A percentile compares a stretch with the other conserved stretches of the same genome.
Conservation (phyloP, 108 stramenopile species). For the Conticribra guillardii region DNA sequence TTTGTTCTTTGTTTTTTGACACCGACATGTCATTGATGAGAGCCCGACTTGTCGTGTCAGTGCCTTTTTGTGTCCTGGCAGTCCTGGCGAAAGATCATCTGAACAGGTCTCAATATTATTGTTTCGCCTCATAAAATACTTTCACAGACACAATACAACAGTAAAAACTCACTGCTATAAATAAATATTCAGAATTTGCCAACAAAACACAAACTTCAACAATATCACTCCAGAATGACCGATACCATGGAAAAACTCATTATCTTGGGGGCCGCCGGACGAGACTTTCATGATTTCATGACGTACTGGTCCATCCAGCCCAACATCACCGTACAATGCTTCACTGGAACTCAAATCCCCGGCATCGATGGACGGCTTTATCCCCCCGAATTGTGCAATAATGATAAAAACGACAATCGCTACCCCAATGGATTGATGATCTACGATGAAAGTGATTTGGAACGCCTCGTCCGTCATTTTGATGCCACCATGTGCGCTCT, state of each 20-base stretch:
- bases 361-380: slow-evolving; percentile 48
- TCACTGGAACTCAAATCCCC: slow-evolving; percentile 51
- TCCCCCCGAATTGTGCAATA: slow-evolving; percentile 53
- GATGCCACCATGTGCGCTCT: slow-evolving; percentile 46
- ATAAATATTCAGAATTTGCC: too few relatives aligned
- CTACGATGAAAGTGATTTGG: slow-evolving; percentile 46
- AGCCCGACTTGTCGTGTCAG: too few relatives aligned
- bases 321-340: slow-evolving; percentile 30
- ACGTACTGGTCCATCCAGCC: slow-evolving; percentile 50
- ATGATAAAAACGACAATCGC: slow-evolving; percentile 51
- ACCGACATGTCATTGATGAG: too few relatives aligned
- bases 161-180: too few relatives aligned
- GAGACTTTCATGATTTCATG: slow-evolving; percentile 52
- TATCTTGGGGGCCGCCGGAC: slow-evolving; percentile 49
- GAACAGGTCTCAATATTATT: too few relatives aligned
- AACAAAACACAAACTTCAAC: neutral
- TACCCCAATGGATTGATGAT: slow-evolving; percentile 57
- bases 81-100: too few relatives aligned
- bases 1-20: too few relatives aligned
- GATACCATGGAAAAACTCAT: slow-evolving; percentile 36
- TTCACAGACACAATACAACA: neutral
- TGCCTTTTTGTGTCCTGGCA: too few relatives aligned
- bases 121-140: too few relatives aligned
- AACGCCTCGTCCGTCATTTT: slow-evolving; percentile 47
- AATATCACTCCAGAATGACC: slow-evolving; percentile 7